A percentile compares a stretch with the other conserved stretches of the same genome.
Evolutionary conservation across 2,329 filamentous ascomycete species (phyloP).

Genomic region (Colletotrichum somersetense): DNA sequence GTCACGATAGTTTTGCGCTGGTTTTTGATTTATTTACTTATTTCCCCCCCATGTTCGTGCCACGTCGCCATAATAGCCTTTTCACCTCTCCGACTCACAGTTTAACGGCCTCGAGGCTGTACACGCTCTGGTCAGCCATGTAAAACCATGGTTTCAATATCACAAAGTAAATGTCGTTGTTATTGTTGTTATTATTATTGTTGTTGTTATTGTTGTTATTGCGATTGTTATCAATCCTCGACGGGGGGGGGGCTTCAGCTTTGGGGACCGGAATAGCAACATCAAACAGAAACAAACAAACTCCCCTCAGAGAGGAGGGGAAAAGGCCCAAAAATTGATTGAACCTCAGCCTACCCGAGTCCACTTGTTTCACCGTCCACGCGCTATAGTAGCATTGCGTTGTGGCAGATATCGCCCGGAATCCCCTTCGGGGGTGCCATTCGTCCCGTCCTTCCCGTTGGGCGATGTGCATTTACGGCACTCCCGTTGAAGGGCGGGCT

Average conservation of each 20-base stretch:
- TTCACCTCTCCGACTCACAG: not conserved
- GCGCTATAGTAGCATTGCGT: not conserved
- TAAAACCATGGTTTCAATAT: not conserved
- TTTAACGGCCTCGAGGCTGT: not conserved
- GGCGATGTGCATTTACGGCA: not conserved
- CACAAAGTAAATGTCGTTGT: not conserved
- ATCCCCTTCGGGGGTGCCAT: not conserved
- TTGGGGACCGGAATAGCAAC: constrained; percentile 6
- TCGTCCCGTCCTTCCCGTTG: not conserved
- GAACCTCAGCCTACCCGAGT: not conserved
- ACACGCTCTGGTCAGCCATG: not conserved
- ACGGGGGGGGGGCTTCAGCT: not conserved
- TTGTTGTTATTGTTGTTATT: too few relatives aligned
- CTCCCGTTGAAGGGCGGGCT: not conserved
- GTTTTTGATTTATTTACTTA: too few relatives aligned
- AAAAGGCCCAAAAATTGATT: not conserved
- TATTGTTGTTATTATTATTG: too few relatives aligned
- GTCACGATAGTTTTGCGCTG: too few relatives aligned
- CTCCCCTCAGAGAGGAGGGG: not conserved
- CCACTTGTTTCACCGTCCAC: not conserved
- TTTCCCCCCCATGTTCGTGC: too few relatives aligned
- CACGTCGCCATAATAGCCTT: not conserved
- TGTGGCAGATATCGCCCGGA: not conserved
- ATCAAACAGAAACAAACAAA: constrained; percentile 5
- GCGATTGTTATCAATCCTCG: too few relatives aligned